Percentiles rank a stretch among this genome's conserved stretches.
Evolutionary conservation across 768 basidiomycete genomes (phyloP).

Genomic region (Lactarius akahatsu): DNA sequence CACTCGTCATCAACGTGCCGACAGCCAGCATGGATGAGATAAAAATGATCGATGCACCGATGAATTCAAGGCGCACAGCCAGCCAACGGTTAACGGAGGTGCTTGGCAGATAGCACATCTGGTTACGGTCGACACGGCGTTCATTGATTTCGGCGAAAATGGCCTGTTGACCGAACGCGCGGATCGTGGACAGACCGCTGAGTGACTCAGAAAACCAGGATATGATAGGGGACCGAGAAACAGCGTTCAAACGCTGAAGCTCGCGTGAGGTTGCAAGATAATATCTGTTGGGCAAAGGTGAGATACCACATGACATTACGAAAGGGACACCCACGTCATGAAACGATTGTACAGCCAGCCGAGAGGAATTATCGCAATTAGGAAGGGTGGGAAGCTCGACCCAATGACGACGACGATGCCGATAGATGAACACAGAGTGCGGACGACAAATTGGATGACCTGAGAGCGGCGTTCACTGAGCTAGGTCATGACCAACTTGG

Average conservation of each 20-base stretch:
- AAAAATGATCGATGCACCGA: conserved; percentile 79
- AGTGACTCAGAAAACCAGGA: conserved; percentile 81
- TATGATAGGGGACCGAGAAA: conserved; percentile 89
- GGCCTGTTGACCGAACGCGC: conserved; percentile 70
- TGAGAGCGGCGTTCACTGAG: conserved; percentile 24
- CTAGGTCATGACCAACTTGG: neutral
- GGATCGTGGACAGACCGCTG: conserved; percentile 77
- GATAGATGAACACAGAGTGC: conserved; percentile 58
- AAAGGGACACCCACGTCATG: conserved; percentile 58
- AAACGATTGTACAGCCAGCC: conserved; percentile 77
- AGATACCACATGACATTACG: neutral
- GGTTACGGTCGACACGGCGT: conserved; percentile 79
- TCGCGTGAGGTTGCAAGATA: conserved; percentile 86
- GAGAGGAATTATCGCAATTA: conserved; percentile 72
- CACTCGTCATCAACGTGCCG: conserved; percentile 65
- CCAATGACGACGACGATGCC: conserved; percentile 75
- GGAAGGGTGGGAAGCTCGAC: conserved; percentile 76
- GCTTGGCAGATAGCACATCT: conserved; percentile 62
- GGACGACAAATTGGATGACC: conserved; percentile 66
- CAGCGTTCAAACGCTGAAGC: conserved; percentile 84
- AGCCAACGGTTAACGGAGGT: conserved; percentile 83
- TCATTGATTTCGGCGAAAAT: conserved; percentile 70
- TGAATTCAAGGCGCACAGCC: conserved; percentile 78
- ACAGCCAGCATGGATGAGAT: conserved; percentile 67
- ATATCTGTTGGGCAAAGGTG: conserved; percentile 51